phyloP scores from a whole-genome alignment of 1,284 basidiomycete species.

The Paramarasmius palmivorus region DNA sequence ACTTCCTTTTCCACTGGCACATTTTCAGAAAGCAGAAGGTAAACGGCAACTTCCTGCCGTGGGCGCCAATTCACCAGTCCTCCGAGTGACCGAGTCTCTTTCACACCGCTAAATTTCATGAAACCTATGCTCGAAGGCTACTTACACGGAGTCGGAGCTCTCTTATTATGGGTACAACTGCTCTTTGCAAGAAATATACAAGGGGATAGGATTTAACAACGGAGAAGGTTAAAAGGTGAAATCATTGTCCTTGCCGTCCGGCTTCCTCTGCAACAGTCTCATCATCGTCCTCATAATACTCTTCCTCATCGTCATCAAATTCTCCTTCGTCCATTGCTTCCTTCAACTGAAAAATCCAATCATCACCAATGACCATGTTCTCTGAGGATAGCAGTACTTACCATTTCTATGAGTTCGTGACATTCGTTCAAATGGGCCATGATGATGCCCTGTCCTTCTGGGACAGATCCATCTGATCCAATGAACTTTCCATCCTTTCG shows the following conservation, averaged over 20 bases:
- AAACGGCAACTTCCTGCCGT: too few species aligned
- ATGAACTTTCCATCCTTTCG: constrained; percentile 93
- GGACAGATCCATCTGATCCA: constrained; percentile 80
- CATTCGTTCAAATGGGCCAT: constrained; percentile 97
- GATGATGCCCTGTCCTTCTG: constrained; percentile 96
- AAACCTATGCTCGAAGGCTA: background rate
- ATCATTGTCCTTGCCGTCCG: background rate
- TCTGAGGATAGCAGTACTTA: constrained; percentile 30
- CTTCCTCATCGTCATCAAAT: constrained; percentile 16
- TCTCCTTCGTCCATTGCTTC: constrained; percentile 17
- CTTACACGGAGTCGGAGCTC: background rate
- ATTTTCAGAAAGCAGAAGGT: too few species aligned
- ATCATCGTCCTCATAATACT: constrained; percentile 11
- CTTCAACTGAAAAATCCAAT: constrained; percentile 7
- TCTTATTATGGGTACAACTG: background rate
- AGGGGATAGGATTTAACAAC: background rate
- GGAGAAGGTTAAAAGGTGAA: background rate
- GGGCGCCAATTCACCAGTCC: too few species aligned
- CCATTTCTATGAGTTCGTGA: constrained; percentile 94
- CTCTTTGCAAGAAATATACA: background rate
- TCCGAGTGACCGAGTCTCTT: too few species aligned
- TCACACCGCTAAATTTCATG: background rate
- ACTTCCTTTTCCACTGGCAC: too few species aligned
- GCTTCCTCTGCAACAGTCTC: constrained; percentile 10
- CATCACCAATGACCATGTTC: background rate